Evolutionary conservation across 2,329 filamentous ascomycete genomes (phyloP), one percentile per base, ranked within the genome.

Genomic region (Trichoderma koningii): DNA sequence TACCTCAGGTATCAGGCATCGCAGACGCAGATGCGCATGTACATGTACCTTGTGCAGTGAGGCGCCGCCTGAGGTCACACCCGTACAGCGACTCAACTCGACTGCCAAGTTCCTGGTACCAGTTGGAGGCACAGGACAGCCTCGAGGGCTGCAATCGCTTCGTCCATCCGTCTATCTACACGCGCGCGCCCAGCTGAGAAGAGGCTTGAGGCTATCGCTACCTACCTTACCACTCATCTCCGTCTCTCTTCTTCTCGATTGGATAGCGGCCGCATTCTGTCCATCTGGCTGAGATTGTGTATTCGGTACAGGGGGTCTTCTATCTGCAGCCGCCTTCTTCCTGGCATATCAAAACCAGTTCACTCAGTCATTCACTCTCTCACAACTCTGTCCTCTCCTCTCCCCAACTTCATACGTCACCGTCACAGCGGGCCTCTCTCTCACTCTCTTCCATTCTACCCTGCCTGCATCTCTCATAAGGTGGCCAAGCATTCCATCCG

Each of bases 261-360:
- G 41, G 19, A 30, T 14, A 30, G 23, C 48, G n/a, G 5, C 56
- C 50, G 48, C 59, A 45, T 50, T 55, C 59, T 28, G 38, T 61
- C 57, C 23, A 14, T 38, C 34, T 14, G 1, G 34, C 14, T 14
- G 34, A 38, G 34, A 38, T 44, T 45, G 28, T 52, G 26, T 61
- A 23, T 12, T 28, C 44, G 9, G 15, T 7, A n/a, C 53, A 30
- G 12, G 26, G 26, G 10, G 38, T n/a, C n/a, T 12, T 21, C n/a
- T 3, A 14, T 38, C 34, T 17, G 34, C 21, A 19, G 17, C 15
- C 21, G n/a, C 23, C 56, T 23, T 19, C 5, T 48, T 60, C 12
- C 14, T 47, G 44, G 57, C 47, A 61, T 61, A 61, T 61, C 57
- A 61, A 30, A 21, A 17, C 42, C 55, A n/a, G 28, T 26, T 38